These are phyloP conservation scores for Penicillium vulpinum DNA, from an alignment of 2,329 filamentous ascomycete genomes.

Conservation along the genomic window DNA sequence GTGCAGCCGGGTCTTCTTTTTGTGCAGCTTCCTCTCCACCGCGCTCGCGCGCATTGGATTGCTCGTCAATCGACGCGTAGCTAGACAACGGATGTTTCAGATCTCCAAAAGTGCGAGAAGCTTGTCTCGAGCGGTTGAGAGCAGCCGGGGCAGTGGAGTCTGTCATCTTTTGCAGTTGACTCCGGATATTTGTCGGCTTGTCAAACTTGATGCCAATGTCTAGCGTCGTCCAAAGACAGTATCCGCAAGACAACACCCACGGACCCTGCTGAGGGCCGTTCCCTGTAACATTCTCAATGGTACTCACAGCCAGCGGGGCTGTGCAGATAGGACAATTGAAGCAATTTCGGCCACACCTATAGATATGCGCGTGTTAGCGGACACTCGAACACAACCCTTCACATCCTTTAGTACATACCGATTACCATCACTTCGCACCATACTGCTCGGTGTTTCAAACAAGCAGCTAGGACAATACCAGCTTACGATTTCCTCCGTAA, in stretches of 20 bases:
- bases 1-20: slow-evolving; percentile 37
- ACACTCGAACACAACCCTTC: neutral
- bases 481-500: slow-evolving; percentile 88
- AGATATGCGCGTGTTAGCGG: slow-evolving; percentile 10
- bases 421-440: slow-evolving; percentile 89
- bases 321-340: slow-evolving; percentile 92
- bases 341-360: slow-evolving; percentile 86
- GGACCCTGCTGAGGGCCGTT: slow-evolving; percentile 53
- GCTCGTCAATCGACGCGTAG: slow-evolving; percentile 38
- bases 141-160: slow-evolving; percentile 37
- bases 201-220: slow-evolving; percentile 91
- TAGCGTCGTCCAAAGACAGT: slow-evolving; percentile 88
- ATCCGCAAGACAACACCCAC: slow-evolving; percentile 80
- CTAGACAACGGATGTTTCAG: slow-evolving; percentile 42
- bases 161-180: slow-evolving; percentile 72
- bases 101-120: slow-evolving; percentile 40
- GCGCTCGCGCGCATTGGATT: slow-evolving; percentile 25
- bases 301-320: slow-evolving; percentile 73
- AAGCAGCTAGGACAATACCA: slow-evolving; percentile 95
- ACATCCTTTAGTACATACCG: slow-evolving; percentile 59
- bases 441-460: slow-evolving; percentile 93
- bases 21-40: slow-evolving; percentile 32
- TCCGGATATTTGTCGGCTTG: slow-evolving; percentile 80
- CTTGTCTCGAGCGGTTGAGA: slow-evolving; percentile 36
- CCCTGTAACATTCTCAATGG: slow-evolving; percentile 59